These are phyloP conservation scores for Globisporangium perplexum DNA, from an alignment of 352 stramenopile species.

Conservation along the genomic window DNA sequence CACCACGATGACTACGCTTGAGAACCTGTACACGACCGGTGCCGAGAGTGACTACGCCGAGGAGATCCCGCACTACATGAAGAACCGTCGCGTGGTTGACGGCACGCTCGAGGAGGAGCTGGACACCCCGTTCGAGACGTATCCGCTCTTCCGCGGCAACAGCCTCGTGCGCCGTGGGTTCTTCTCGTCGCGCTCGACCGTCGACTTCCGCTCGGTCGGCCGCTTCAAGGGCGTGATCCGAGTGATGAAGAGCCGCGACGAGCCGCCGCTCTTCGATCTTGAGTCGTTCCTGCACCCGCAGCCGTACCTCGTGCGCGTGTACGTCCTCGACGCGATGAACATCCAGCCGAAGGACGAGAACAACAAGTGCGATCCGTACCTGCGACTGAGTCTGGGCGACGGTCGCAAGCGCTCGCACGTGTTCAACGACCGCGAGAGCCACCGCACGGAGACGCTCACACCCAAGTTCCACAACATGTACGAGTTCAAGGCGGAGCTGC, in stretches of 20 bases:
- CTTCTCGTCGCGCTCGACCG: constrained; percentile 17
- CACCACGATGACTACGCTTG: neutral
- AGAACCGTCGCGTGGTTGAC: constrained; percentile 43
- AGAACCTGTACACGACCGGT: constrained; percentile 13
- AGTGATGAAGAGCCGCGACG: constrained; percentile 62
- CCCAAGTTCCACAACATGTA: constrained; percentile 91
- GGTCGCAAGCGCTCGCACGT: constrained; percentile 52
- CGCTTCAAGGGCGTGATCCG: constrained; percentile 89
- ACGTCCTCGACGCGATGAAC: constrained; percentile 78
- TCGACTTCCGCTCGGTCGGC: constrained; percentile 56
- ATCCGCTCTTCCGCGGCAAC: constrained; percentile 53
- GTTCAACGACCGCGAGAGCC: constrained; percentile 80
- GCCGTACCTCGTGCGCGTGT: constrained; percentile 81
- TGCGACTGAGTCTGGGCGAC: constrained; percentile 78
- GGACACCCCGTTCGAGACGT: constrained; percentile 79
- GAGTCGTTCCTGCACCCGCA: constrained; percentile 69
- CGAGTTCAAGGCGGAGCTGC: constrained; percentile 88
- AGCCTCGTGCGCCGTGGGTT: constrained; percentile 34
- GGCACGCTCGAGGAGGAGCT: constrained; percentile 64
- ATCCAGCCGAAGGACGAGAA: constrained; percentile 79
- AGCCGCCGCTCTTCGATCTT: constrained; percentile 69
- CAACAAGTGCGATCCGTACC: constrained; percentile 83
- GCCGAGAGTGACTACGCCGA: constrained; percentile 48
- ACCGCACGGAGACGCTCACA: constrained; percentile 61
- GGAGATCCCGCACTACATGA: constrained; percentile 63